These are phyloP conservation scores for Schoenoplectus triqueter DNA, from an alignment of 202 grass and related monocot species.

Conservation along the genomic window DNA sequence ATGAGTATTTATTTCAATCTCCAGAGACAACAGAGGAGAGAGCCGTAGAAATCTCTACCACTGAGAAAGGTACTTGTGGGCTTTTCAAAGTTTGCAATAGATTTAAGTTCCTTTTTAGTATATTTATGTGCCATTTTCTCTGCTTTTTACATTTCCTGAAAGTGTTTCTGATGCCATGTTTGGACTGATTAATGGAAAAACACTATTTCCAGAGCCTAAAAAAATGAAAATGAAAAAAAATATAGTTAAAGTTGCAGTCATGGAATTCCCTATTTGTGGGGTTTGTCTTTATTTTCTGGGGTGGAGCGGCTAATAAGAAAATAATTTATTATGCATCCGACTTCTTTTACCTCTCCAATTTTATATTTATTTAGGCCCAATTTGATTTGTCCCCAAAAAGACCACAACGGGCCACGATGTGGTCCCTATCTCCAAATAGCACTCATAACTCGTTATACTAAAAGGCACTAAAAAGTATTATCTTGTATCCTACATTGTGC, in stretches of 20 bases:
- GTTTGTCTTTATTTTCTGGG: background rate
- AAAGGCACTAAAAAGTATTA: background rate
- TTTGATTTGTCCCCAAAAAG: background rate
- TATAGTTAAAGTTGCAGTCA: background rate
- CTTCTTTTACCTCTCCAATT: background rate
- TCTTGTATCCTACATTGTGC: background rate
- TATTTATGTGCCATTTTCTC: background rate
- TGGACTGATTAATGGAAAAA: background rate
- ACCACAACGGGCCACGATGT: background rate
- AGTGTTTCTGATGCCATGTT: background rate
- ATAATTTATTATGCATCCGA: background rate
- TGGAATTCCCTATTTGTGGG: background rate
- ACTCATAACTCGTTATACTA: background rate
- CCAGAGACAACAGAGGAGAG: constrained; percentile 55
- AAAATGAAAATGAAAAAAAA: background rate
- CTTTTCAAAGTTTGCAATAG: constrained; percentile 7
- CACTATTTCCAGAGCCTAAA: background rate
- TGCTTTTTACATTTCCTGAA: background rate
- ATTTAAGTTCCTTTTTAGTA: background rate
- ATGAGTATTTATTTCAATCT: constrained; percentile 55
- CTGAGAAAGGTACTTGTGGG: constrained; percentile 47
- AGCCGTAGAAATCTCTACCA: constrained; percentile 39
- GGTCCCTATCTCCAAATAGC: constrained; percentile 4
- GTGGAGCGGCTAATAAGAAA: background rate
- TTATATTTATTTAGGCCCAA: constrained; percentile 1